Evolutionary conservation across 169 alveolate genomes (phyloP).

Genomic region (Cryptosporidium sp.): DNA sequence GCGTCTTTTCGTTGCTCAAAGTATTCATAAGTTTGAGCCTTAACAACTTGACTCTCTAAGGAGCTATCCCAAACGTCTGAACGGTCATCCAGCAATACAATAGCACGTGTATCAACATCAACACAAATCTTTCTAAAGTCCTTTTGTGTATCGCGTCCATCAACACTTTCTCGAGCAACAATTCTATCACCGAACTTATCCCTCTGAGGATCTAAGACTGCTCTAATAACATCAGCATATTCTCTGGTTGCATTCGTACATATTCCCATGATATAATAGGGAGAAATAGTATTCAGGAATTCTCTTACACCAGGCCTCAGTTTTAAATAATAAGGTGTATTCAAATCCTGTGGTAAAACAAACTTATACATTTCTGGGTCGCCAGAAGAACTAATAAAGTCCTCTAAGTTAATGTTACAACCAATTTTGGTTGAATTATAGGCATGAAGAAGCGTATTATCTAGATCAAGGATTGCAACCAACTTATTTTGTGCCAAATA

Average conservation of each 20-base stretch:
- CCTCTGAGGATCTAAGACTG: slow-evolving; percentile 91
- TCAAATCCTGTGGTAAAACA: slow-evolving; percentile 87
- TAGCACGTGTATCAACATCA: slow-evolving; percentile 85
- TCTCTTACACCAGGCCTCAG: slow-evolving; percentile 91
- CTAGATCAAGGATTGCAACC: slow-evolving; percentile 88
- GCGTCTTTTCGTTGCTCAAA: slow-evolving; percentile 81
- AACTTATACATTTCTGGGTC: slow-evolving; percentile 91
- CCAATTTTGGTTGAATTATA: slow-evolving; percentile 86
- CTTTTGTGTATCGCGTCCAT: slow-evolving; percentile 86
- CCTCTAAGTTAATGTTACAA: slow-evolving; percentile 85
- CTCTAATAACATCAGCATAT: slow-evolving; percentile 92
- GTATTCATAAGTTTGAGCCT: slow-evolving; percentile 91
- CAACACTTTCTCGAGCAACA: slow-evolving; percentile 87
- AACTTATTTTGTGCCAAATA: slow-evolving; percentile 77
- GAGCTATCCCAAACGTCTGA: slow-evolving; percentile 91
- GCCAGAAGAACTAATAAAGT: slow-evolving; percentile 87
- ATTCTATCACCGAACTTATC: slow-evolving; percentile 89
- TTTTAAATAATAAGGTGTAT: slow-evolving; percentile 88
- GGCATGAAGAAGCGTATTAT: slow-evolving; percentile 91
- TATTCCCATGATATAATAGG: slow-evolving; percentile 89
- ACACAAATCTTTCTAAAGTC: slow-evolving; percentile 85
- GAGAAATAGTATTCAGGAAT: slow-evolving; percentile 86
- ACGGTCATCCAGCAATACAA: slow-evolving; percentile 91
- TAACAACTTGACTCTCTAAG: slow-evolving; percentile 89
- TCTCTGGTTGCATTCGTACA: slow-evolving; percentile 93